phyloP scores from a whole-genome alignment of 768 basidiomycete species.

The Lentinus tigrinus region DNA sequence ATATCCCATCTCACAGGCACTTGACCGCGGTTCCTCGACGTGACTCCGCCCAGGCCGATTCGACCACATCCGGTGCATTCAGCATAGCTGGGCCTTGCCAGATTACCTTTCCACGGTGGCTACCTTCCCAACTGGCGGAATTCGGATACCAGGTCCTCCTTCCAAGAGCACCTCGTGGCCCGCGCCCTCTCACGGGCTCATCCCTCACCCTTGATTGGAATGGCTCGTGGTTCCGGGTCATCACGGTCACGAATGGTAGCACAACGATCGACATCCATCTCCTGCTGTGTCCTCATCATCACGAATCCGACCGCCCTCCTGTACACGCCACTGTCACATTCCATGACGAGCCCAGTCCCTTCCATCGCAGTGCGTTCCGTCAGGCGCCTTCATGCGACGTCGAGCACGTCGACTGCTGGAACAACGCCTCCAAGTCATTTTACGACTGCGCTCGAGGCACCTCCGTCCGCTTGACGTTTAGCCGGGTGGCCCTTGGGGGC shows the following conservation, averaged over 20 bases:
- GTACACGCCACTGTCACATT: not conserved
- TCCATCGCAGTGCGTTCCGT: not conserved
- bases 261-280: not conserved
- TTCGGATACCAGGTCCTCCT: not conserved
- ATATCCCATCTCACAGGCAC: not conserved
- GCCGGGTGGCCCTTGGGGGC: not conserved
- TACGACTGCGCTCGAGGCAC: not conserved
- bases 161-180: not conserved
- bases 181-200: not conserved
- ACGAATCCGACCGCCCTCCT: not conserved
- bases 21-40: not conserved
- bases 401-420: not conserved
- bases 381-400: not conserved
- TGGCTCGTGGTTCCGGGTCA: not conserved
- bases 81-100: not conserved
- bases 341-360: not conserved
- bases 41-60: not conserved
- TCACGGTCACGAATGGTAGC: not conserved
- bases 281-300: not conserved
- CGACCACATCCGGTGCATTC: not conserved
- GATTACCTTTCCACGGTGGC: not conserved
- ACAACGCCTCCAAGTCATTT: not conserved
- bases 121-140: not conserved
- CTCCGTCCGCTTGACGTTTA: not conserved
- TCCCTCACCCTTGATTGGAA: not conserved